These are phyloP conservation scores for Aspergillus ostianus DNA, from an alignment of 495 filamentous ascomycete genomes.

Conservation along the genomic window DNA sequence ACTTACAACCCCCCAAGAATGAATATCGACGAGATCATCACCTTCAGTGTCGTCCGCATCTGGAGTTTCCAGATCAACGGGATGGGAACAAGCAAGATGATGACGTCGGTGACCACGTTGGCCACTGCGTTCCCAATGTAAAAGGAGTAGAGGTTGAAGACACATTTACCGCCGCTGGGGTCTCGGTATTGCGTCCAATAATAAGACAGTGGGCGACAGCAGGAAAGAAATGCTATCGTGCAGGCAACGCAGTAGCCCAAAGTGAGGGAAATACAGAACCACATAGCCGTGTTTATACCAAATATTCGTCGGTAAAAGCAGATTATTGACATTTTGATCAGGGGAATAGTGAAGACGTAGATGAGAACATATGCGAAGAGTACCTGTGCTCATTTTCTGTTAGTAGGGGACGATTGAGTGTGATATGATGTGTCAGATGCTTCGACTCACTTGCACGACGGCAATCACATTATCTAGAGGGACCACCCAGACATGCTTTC, in stretches of 20 bases:
- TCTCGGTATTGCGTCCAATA: slow-evolving; percentile 18
- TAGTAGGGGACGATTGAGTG: not conserved
- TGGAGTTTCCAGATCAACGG: slow-evolving; percentile 34
- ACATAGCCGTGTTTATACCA: slow-evolving; percentile 13
- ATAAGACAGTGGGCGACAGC: slow-evolving; percentile 14
- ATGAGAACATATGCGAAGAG: slow-evolving; percentile 18
- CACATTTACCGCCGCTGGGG: slow-evolving; percentile 15
- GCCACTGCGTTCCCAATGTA: slow-evolving; percentile 20
- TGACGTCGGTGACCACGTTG: slow-evolving; percentile 33
- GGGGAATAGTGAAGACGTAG: slow-evolving; percentile 14
- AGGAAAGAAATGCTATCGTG: slow-evolving; percentile 11
- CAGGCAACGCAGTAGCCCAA: slow-evolving; percentile 16
- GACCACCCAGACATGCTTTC: slow-evolving; percentile 20
- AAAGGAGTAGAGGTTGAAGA: slow-evolving; percentile 14
- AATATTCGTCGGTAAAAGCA: slow-evolving; percentile 23
- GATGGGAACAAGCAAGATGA: slow-evolving; percentile 35
- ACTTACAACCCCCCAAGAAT: slow-evolving; percentile 36
- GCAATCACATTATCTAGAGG: slow-evolving; percentile 11
- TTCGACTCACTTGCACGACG: slow-evolving; percentile 14
- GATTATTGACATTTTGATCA: slow-evolving; percentile 23
- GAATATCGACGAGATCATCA: slow-evolving; percentile 31
- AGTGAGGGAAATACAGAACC: slow-evolving; percentile 15
- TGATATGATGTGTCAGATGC: not conserved
- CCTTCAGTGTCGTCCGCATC: slow-evolving; percentile 29
- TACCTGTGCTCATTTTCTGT: not conserved